Evolutionary conservation across 2,329 filamentous ascomycete species (phyloP).

Genomic region (Botryosphaeria agaves): DNA sequence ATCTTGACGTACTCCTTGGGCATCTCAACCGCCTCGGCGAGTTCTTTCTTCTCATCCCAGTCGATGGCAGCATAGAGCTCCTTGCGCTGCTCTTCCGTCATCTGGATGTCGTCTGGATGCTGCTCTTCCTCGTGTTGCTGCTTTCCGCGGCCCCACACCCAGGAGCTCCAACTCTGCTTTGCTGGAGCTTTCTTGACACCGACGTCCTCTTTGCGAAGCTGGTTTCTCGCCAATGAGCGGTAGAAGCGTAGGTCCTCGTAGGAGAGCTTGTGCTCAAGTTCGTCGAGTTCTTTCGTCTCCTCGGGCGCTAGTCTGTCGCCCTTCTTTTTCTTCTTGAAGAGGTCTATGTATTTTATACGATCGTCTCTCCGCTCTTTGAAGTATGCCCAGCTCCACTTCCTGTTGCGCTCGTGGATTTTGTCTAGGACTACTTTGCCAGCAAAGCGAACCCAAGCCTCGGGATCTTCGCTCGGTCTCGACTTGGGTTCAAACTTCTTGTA

Average conservation of each 20-base stretch:
- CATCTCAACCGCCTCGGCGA: conserved; percentile 74
- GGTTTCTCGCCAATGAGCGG: conserved; percentile 83
- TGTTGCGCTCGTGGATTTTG: conserved; percentile 90
- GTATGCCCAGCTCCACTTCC: conserved; percentile 89
- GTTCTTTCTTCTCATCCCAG: conserved; percentile 88
- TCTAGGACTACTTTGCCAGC: conserved; percentile 75
- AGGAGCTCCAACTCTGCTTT: conserved; percentile 77
- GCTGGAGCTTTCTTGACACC: conserved; percentile 61
- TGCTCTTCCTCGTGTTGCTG: conserved; percentile 43
- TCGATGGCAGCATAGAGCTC: conserved; percentile 96
- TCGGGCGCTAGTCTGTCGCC: conserved; percentile 48
- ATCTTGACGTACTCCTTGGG: conserved; percentile 86
- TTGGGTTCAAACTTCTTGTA: conserved; percentile 89
- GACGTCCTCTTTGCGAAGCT: conserved; percentile 88
- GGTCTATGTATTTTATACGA: conserved; percentile 68
- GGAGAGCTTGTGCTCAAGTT: conserved; percentile 68
- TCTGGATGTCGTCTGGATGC: conserved; percentile 60
- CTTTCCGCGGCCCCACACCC: conserved; percentile 54
- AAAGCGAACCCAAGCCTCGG: conserved; percentile 81
- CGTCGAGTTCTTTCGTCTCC: conserved; percentile 55
- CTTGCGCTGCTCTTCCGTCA: conserved; percentile 90
- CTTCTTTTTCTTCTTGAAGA: conserved; percentile 85
- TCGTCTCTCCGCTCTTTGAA: conserved; percentile 88
- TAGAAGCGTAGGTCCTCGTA: conserved; percentile 98
- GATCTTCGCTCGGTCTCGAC: conserved; percentile 71